Conservation (phyloP, 495 filamentous ascomycete species). For the Annulohypoxylon stygium region DNA sequence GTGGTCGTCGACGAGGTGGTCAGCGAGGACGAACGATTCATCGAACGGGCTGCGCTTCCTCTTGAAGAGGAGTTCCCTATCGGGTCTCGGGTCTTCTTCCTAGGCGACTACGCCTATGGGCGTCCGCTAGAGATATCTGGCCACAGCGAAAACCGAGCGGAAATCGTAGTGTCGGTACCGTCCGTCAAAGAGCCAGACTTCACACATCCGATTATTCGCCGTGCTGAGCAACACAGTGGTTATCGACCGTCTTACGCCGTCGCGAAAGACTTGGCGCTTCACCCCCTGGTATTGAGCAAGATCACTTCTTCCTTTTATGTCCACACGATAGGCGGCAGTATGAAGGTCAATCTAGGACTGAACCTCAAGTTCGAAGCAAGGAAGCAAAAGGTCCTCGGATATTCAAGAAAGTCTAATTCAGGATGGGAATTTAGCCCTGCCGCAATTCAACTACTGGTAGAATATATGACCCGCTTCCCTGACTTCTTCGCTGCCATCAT, state of each 20-base stretch:
- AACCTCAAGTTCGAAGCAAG: slow-evolving; percentile 97
- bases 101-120: slow-evolving; percentile 96
- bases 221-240: slow-evolving; percentile 73
- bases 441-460: slow-evolving; percentile 79
- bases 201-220: slow-evolving; percentile 74
- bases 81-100: slow-evolving; percentile 86
- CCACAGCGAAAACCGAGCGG: slow-evolving; percentile 78
- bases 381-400: slow-evolving; percentile 96
- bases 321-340: slow-evolving; percentile 74
- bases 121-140: slow-evolving; percentile 86
- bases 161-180: slow-evolving; percentile 77
- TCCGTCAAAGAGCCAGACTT: slow-evolving; percentile 84
- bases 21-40: slow-evolving; percentile 92
- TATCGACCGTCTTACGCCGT: slow-evolving; percentile 91
- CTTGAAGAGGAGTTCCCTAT: slow-evolving; percentile 93
- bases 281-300: slow-evolving; percentile 90
- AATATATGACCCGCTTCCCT: slow-evolving; percentile 95
- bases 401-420: slow-evolving; percentile 82
- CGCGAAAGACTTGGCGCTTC: slow-evolving; percentile 82
- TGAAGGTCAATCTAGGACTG: slow-evolving; percentile 87
- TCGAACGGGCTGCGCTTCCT: slow-evolving; percentile 86
- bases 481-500: slow-evolving; percentile 92
- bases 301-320: slow-evolving; percentile 94
- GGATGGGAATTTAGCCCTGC: slow-evolving; percentile 97
- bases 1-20: slow-evolving; percentile 89